A percentile compares a stretch with the other conserved stretches of the same genome.
These are phyloP conservation scores for Chalciporus pseudorubinellus DNA, from an alignment of 768 basidiomycete species.

Conservation along the genomic window DNA sequence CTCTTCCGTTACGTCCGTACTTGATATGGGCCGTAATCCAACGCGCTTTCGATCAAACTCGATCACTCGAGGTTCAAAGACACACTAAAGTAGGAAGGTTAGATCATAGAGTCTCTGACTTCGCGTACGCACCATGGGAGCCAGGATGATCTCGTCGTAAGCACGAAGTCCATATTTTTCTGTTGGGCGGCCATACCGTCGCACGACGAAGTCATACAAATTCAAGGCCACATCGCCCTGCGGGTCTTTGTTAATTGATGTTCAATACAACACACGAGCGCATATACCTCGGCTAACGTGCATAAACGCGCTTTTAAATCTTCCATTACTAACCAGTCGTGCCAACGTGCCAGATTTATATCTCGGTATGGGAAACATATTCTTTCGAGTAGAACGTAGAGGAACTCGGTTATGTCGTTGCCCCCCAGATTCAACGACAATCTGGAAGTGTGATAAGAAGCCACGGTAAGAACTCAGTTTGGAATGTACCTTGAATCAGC, in stretches of 20 bases:
- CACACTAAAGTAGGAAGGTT: constrained; percentile 50
- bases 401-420: constrained; percentile 91
- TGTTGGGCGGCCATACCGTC: constrained; percentile 69
- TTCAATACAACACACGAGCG: constrained; percentile 2
- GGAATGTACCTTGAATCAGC: constrained; percentile 74
- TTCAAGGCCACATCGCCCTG: constrained; percentile 90
- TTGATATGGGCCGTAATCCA: constrained; percentile 47
- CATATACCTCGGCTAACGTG: constrained; percentile 80
- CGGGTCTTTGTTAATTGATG: constrained; percentile 4
- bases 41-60: constrained; percentile 79
- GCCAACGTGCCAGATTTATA: constrained; percentile 67
- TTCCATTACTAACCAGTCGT: constrained; percentile 92
- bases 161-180: constrained; percentile 88
- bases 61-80: constrained; percentile 92
- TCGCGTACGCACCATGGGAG: constrained; percentile 72
- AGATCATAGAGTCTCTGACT: background rate
- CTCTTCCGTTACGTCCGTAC: constrained; percentile 70
- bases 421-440: constrained; percentile 87
- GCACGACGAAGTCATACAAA: constrained; percentile 85
- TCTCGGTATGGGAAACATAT: constrained; percentile 89
- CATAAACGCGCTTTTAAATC: constrained; percentile 84
- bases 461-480: background rate
- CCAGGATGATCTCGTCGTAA: constrained; percentile 94
- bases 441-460: constrained; percentile 35
- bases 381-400: constrained; percentile 72